A percentile compares a stretch with the other conserved stretches of the same genome.
These are phyloP conservation scores for Epichloe sp. DNA, from an alignment of 2,329 filamentous ascomycete species.

Conservation along the genomic window DNA sequence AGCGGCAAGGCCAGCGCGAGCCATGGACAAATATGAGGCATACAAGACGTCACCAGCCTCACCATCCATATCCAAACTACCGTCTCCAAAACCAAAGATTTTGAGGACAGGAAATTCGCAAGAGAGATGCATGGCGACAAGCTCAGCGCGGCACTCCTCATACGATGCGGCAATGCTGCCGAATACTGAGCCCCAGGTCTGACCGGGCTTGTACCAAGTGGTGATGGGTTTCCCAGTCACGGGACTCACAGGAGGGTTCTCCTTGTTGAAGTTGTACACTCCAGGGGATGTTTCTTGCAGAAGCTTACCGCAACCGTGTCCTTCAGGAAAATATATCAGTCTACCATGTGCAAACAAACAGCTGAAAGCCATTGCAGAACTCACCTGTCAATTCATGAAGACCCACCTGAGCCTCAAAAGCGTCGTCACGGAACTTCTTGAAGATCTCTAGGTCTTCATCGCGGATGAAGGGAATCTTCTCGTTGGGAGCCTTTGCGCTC, in stretches of 20 bases:
- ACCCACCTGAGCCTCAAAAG: conserved; percentile 92
- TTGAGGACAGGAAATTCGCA: conserved; percentile 82
- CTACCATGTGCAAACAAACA: not conserved
- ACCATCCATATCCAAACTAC: conserved; percentile 54
- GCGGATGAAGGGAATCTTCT: conserved; percentile 82
- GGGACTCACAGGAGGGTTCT: conserved; percentile 70
- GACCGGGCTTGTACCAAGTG: conserved; percentile 86
- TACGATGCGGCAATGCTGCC: conserved; percentile 77
- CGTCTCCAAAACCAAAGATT: conserved; percentile 85
- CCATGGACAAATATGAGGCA: conserved; percentile 83
- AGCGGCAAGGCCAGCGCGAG: conserved; percentile 74
- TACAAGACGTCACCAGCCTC: conserved; percentile 82
- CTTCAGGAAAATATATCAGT: conserved; percentile 19
- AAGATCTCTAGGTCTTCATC: conserved; percentile 66
- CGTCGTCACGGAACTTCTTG: conserved; percentile 68
- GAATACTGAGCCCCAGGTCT: conserved; percentile 91
- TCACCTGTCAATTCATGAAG: conserved; percentile 67
- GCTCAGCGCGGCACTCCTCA: conserved; percentile 89
- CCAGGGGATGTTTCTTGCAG: conserved; percentile 78
- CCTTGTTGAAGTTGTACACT: conserved; percentile 75
- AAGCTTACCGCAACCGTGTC: conserved; percentile 87
- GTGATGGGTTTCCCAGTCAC: conserved; percentile 60
- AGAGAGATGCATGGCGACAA: conserved; percentile 80
- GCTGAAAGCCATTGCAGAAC: conserved; percentile 1
- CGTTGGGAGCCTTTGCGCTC: conserved; percentile 79